These are phyloP conservation scores for Antrodiella citrinella DNA, from an alignment of 768 basidiomycete genomes.

Conservation along the genomic window DNA sequence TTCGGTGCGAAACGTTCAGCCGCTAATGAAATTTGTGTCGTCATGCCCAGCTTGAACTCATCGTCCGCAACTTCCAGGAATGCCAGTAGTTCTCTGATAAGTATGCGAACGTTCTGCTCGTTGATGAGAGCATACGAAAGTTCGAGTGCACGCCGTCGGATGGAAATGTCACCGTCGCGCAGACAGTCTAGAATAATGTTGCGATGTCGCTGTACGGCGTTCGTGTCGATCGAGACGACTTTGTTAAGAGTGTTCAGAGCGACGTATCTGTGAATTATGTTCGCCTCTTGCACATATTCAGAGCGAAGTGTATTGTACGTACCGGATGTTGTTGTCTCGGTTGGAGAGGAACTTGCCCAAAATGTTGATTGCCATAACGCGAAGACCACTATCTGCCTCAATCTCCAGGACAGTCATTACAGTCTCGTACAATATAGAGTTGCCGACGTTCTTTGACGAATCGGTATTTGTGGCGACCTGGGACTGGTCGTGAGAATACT, in stretches of 20 bases:
- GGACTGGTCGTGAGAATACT: neutral
- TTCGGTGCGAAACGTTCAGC: constrained; percentile 97
- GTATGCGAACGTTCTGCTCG: constrained; percentile 85
- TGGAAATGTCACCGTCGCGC: constrained; percentile 98
- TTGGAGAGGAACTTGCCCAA: constrained; percentile 97
- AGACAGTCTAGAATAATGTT: constrained; percentile 99
- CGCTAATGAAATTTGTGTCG: constrained; percentile 92
- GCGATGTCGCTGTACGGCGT: constrained; percentile 95
- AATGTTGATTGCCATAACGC: constrained; percentile 99
- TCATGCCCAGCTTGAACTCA: constrained; percentile 97
- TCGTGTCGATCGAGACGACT: constrained; percentile 95
- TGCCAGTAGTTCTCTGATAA: constrained; percentile 86
- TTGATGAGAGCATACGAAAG: constrained; percentile 96
- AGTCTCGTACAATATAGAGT: constrained; percentile 95
- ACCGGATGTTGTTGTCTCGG: constrained; percentile 98
- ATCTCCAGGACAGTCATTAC: constrained; percentile 95
- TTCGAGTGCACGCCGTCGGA: constrained; percentile 92
- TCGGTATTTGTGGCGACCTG: constrained; percentile 99
- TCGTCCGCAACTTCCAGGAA: constrained; percentile 98
- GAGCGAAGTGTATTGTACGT: constrained; percentile 18
- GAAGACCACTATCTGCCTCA: constrained; percentile 89
- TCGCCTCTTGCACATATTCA: constrained; percentile 2
- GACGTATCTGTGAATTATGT: constrained; percentile 64
- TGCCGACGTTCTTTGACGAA: constrained; percentile 95
- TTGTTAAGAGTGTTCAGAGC: constrained; percentile 98